A percentile compares a stretch with the other conserved stretches of the same genome.
Evolutionary conservation across 164 flowering plant genomes (phyloP).

Genomic region (Liquidambar formosana): DNA sequence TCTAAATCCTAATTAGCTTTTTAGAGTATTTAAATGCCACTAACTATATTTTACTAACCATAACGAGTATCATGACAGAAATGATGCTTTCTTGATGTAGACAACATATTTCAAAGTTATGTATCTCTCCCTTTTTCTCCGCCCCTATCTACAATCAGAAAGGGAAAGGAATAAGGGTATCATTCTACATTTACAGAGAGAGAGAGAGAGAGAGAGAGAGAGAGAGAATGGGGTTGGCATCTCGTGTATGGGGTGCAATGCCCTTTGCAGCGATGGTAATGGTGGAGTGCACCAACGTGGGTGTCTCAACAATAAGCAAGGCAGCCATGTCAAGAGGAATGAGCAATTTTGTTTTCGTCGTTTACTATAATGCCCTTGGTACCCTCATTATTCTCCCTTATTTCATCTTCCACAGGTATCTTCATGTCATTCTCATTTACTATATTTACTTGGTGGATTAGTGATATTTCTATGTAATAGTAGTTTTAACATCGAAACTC

Average conservation of each 20-base stretch:
- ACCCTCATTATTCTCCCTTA: conserved; percentile 38
- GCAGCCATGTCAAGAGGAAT: conserved; percentile 39
- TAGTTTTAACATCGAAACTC: no score
- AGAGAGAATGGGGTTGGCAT: conserved; percentile 6
- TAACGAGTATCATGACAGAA: no score
- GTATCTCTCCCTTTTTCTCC: no score
- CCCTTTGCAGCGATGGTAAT: conserved; percentile 38
- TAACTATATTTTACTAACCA: no score
- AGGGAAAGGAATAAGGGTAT: no score
- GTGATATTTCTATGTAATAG: neutral
- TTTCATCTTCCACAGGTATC: conserved; percentile 24
- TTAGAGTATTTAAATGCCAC: no score
- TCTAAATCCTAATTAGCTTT: no score
- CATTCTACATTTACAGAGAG: no score
- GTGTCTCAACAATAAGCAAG: conserved; percentile 28
- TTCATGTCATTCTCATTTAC: neutral
- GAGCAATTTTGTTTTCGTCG: conserved; percentile 35
- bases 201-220: conserved; percentile 10
- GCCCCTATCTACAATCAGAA: no score
- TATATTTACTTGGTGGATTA: neutral
- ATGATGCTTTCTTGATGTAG: no score
- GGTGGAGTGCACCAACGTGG: conserved; percentile 32
- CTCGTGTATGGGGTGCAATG: conserved; percentile 5
- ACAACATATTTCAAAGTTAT: no score
- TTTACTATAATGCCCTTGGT: conserved; percentile 40